Evolutionary conservation across 495 filamentous ascomycete species (phyloP), one percentile per base, ranked within the genome.

Genomic region (Cetradonia linearis): DNA sequence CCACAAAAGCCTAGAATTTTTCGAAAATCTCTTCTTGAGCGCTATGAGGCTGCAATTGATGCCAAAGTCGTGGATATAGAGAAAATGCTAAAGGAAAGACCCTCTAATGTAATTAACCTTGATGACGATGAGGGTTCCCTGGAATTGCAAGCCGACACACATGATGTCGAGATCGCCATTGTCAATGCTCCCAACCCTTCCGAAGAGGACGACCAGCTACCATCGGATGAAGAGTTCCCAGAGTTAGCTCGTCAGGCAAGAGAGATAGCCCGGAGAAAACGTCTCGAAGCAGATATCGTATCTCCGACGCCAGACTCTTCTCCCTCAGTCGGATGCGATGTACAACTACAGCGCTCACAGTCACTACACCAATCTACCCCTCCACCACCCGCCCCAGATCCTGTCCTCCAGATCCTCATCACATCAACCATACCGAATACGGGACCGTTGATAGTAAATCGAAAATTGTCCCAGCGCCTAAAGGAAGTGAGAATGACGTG

Each of bases 401-500:
- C 80, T 3, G 67, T 79, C n/a, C 76, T 91, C 14, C 72, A 83
- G 50, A 84, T 94, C 54, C 75, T 93, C n/a, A 83, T 92, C 55
- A 80, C 80, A 8, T 86, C 86, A 1, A 70, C 73, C n/a, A 79
- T 93, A 30, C 68, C 75, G 3, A 77, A 79, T 34, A 82, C 86
- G 0, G 78, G 75, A 34, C 76, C 84, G 1, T 65, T 93, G 37
- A 75, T 90, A 46, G 79, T 90, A 46, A 78, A 77, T n/a, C 82
- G 86, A 27, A 83, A 80, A 63, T 71, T 86, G 53, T 81, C 78
- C 5, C 85, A 89, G 63, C 70, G 77, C 0, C 68, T 93, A 9
- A 78, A 78, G 62, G 82, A 86, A 48, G 84, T 87, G 16, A 79
- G 83, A 28, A 49, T 78, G 40, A 78, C 78, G 28, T 95, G 88